Percentiles rank a stretch among this genome's conserved stretches.
phyloP scores from a whole-genome alignment of 768 basidiomycete genomes.

The Suillus luteus region DNA sequence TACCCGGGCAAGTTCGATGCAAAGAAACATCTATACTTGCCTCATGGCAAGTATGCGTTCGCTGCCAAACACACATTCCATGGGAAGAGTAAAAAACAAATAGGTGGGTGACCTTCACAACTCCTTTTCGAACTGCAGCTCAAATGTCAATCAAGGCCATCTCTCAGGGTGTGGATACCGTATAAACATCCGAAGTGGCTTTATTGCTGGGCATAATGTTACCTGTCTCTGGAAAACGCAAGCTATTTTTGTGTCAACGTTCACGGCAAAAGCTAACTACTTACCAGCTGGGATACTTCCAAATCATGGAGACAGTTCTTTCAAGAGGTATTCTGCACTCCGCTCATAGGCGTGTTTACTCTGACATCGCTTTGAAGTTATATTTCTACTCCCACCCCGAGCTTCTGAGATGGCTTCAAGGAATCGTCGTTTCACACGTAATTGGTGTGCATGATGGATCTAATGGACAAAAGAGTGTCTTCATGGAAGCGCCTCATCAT shows the following conservation, averaged over 20 bases:
- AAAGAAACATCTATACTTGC: conserved; percentile 13
- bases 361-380: conserved; percentile 12
- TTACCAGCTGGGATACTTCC: conserved; percentile 11
- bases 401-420: conserved; percentile 26
- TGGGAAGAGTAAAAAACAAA: background rate
- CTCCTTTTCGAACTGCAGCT: background rate
- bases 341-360: background rate
- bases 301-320: conserved; percentile 13
- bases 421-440: conserved; percentile 20
- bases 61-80: conserved; percentile 10
- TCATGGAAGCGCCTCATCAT: conserved; percentile 25
- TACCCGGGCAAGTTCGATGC: conserved; percentile 11
- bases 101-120: background rate
- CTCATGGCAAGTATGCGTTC: conserved; percentile 18
- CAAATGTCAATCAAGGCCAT: background rate
- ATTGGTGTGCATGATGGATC: conserved; percentile 16
- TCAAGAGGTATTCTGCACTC: conserved; percentile 12
- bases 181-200: background rate
- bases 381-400: conserved; percentile 20
- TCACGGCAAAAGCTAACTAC: background rate
- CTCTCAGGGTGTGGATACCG: background rate
- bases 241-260: conserved; percentile 5
- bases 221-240: conserved; percentile 20
- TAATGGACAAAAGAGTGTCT: conserved; percentile 16
- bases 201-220: conserved; percentile 15